Evolutionary conservation across 129 eudicot genomes (phyloP).

Genomic region (Solidago caesia): DNA sequence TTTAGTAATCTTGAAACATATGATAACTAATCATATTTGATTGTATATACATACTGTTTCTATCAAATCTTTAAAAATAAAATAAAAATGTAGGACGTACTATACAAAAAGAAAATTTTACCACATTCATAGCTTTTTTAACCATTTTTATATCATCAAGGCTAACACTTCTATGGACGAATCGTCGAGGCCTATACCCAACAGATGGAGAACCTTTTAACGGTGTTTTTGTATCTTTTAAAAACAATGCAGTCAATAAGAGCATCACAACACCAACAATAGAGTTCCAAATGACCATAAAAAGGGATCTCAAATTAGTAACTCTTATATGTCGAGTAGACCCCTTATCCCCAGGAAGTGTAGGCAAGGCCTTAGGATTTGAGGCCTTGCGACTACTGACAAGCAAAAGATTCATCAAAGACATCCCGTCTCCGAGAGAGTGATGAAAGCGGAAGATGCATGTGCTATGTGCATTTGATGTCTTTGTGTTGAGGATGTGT

Average conservation of each 20-base stretch:
- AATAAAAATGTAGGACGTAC: too few species aligned
- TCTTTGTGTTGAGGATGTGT: constrained; percentile 25
- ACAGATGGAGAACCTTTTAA: background rate
- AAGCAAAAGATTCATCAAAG: constrained; percentile 32
- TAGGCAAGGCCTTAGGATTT: constrained; percentile 26
- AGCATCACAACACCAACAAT: background rate
- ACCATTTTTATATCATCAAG: constrained; percentile 11
- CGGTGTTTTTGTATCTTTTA: constrained; percentile 14
- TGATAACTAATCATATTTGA: too few species aligned
- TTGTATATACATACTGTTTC: too few species aligned
- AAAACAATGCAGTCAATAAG: background rate
- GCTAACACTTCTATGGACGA: constrained; percentile 3
- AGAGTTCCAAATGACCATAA: background rate
- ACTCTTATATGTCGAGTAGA: background rate
- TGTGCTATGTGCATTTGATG: constrained; percentile 22
- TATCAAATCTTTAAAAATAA: too few species aligned
- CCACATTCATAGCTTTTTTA: constrained; percentile 2
- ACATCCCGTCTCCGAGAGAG: constrained; percentile 38
- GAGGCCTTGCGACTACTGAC: constrained; percentile 17
- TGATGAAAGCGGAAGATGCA: constrained; percentile 38
- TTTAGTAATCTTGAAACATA: too few species aligned
- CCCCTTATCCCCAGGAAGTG: background rate
- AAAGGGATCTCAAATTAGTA: background rate
- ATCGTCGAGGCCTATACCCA: background rate
- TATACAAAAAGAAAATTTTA: background rate